These are phyloP conservation scores for Alliaria petiolata DNA, from an alignment of 345 rosid genomes.

Conservation along the genomic window DNA sequence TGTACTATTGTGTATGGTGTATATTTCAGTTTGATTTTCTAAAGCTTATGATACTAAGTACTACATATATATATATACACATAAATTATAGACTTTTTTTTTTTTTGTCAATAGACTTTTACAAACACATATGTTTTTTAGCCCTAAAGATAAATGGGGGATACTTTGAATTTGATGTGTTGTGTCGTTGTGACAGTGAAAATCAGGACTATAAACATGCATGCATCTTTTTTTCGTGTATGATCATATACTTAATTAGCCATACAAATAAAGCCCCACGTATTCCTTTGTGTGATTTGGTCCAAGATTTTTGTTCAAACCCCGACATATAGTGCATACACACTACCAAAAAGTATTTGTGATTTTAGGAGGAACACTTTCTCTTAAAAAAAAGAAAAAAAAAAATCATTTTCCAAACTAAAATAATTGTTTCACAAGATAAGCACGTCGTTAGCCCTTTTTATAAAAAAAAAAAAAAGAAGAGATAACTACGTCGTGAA, in stretches of 20 bases:
- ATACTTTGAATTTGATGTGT: background rate
- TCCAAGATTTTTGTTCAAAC: constrained; percentile 5
- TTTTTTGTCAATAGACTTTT: too few species aligned
- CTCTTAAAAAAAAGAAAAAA: background rate
- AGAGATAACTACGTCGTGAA: too few species aligned
- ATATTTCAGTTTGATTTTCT: background rate
- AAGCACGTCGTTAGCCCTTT: too few species aligned
- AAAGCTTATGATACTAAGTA: background rate
- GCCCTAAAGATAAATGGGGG: background rate
- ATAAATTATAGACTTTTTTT: background rate
- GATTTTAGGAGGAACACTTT: background rate
- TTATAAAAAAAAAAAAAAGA: too few species aligned
- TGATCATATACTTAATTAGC: background rate
- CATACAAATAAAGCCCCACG: constrained; percentile 9
- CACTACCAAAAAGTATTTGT: background rate
- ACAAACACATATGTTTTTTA: background rate
- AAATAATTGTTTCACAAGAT: background rate
- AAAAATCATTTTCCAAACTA: background rate
- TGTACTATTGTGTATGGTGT: background rate
- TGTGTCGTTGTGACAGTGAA: background rate
- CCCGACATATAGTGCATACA: constrained; percentile 14
- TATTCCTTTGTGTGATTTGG: constrained; percentile 11
- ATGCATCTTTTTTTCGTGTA: background rate
- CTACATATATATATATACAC: background rate
- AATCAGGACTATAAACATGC: constrained; percentile 5